A percentile compares a stretch with the other conserved stretches of the same genome.
Evolutionary conservation across 768 basidiomycete genomes (phyloP).

Genomic region (Xerocomellus dryophilus): DNA sequence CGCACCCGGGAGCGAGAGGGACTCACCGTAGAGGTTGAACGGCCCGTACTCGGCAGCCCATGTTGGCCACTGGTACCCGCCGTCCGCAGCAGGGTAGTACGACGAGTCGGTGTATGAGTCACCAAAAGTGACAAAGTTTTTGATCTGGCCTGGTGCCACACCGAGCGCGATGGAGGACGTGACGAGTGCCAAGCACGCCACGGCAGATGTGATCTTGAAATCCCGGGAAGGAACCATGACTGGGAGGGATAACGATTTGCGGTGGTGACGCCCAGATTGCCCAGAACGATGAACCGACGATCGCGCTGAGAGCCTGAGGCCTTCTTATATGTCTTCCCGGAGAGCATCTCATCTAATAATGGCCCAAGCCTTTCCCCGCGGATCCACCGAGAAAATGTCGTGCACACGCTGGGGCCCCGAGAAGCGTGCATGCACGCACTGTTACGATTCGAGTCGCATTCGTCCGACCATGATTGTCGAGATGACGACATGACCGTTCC

Average conservation of each 20-base stretch:
- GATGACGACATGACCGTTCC: too few relatives aligned
- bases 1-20: too few relatives aligned
- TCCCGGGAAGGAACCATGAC: not conserved
- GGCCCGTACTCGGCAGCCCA: slow-evolving; percentile 56
- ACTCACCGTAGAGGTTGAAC: slow-evolving; percentile 45
- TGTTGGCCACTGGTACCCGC: slow-evolving; percentile 56
- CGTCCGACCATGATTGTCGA: too few relatives aligned
- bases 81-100: slow-evolving; percentile 31
- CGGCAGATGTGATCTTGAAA: slow-evolving; percentile 2
- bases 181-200: slow-evolving; percentile 13
- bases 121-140: slow-evolving; percentile 64
- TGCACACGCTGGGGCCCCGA: too few relatives aligned
- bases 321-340: slow-evolving; percentile 2
- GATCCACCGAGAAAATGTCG: too few relatives aligned
- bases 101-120: slow-evolving; percentile 63
- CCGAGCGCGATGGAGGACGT: slow-evolving; percentile 15
- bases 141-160: slow-evolving; percentile 46
- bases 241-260: too few relatives aligned
- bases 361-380: too few relatives aligned
- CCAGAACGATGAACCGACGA: not conserved
- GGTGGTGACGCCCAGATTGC: too few relatives aligned
- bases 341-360: too few relatives aligned
- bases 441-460: too few relatives aligned
- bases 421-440: too few relatives aligned
- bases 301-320: not conserved